These are phyloP conservation scores for Pleurotus tuoliensis DNA, from an alignment of 768 basidiomycete genomes.

Conservation along the genomic window DNA sequence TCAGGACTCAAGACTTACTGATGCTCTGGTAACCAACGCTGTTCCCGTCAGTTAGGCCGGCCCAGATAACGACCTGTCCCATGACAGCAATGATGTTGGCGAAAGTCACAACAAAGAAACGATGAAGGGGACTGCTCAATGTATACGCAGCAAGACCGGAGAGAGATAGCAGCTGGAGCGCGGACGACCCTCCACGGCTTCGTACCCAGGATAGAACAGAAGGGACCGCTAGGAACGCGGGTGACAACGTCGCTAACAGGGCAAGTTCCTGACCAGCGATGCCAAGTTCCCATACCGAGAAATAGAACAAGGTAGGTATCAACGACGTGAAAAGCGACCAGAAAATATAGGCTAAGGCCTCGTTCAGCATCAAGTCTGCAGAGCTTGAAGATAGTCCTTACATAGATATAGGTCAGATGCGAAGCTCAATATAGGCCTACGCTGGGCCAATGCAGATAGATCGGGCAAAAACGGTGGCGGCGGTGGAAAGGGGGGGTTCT, in stretches of 20 bases:
- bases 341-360: slow-evolving; percentile 61
- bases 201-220: slow-evolving; percentile 41
- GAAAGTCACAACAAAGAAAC: slow-evolving; percentile 53
- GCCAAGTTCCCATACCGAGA: slow-evolving; percentile 88
- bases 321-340: slow-evolving; percentile 83
- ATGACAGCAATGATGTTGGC: slow-evolving; percentile 50
- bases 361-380: slow-evolving; percentile 7
- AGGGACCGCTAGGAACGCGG: slow-evolving; percentile 50
- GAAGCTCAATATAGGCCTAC: slow-evolving; percentile 24
- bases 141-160: slow-evolving; percentile 51
- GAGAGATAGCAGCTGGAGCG: slow-evolving; percentile 46
- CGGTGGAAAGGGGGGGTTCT: neutral
- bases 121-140: slow-evolving; percentile 44
- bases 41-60: slow-evolving; percentile 21
- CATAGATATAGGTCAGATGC: slow-evolving; percentile 51
- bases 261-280: slow-evolving; percentile 81
- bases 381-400: slow-evolving; percentile 27
- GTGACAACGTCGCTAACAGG: slow-evolving; percentile 67
- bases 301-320: slow-evolving; percentile 82
- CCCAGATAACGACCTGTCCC: slow-evolving; percentile 52
- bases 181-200: slow-evolving; percentile 44
- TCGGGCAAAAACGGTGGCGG: neutral
- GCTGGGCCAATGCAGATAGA: neutral
- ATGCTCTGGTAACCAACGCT: slow-evolving; percentile 45
- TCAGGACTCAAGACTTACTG: slow-evolving; percentile 28